Conservation (phyloP, 768 basidiomycete species). For the Trametes gibbosa region DNA sequence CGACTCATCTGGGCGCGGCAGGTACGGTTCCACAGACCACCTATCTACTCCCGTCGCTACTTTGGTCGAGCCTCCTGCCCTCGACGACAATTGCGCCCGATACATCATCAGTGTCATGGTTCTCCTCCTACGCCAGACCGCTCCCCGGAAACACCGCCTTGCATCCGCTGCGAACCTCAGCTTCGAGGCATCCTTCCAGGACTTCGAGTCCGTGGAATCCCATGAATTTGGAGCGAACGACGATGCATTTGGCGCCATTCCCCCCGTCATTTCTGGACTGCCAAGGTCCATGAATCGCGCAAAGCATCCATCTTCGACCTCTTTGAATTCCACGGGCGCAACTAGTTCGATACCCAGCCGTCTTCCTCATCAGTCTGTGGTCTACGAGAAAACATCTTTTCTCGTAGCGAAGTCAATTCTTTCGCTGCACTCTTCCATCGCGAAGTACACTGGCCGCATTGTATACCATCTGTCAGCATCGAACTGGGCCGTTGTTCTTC, state of each 20-base stretch:
- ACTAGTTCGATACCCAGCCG: conserved; percentile 12
- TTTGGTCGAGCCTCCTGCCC: conserved; percentile 59
- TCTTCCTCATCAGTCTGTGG: conserved; percentile 17
- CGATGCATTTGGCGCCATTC: conserved; percentile 5
- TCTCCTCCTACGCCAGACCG: conserved; percentile 73
- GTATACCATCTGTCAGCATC: conserved; percentile 85
- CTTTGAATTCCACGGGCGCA: conserved; percentile 20
- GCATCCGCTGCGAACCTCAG: conserved; percentile 60
- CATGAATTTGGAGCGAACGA: conserved; percentile 21
- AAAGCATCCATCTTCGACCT: conserved; percentile 18
- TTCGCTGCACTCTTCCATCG: conserved; percentile 58
- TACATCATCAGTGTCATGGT: conserved; percentile 83
- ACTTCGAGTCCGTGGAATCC: conserved; percentile 60
- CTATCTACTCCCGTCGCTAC: conserved; percentile 28
- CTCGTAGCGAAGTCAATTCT: conserved; percentile 25
- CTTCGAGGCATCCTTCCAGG: conserved; percentile 64
- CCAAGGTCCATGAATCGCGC: conserved; percentile 19
- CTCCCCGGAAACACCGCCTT: conserved; percentile 51
- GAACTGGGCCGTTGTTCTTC: conserved; percentile 80
- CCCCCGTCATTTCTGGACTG: conserved; percentile 18
- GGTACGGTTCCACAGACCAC: conserved; percentile 44
- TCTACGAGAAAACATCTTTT: conserved; percentile 31
- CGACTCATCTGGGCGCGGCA: conserved; percentile 36
- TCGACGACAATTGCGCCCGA: conserved; percentile 80
- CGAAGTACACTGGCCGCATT: conserved; percentile 72